A percentile compares a stretch with the other conserved stretches of the same genome.
These are phyloP conservation scores for Nannochloropsis gaditana DNA, from an alignment of 108 stramenopile species.

Conservation along the genomic window DNA sequence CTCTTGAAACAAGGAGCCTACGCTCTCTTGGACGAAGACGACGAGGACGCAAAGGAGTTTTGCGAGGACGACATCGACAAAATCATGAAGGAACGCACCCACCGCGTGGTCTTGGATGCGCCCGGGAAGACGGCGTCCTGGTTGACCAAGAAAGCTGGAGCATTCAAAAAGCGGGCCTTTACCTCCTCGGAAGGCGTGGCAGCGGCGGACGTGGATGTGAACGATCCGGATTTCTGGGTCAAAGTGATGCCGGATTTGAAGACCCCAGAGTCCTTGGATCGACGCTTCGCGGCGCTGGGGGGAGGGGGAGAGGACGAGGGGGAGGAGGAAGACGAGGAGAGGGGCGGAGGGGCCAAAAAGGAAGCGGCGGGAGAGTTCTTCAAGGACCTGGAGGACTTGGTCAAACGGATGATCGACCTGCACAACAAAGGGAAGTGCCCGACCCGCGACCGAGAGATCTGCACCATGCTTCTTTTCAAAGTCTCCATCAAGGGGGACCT, in stretches of 20 bases:
- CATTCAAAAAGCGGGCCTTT: constrained; percentile 46
- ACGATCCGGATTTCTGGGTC: constrained; percentile 57
- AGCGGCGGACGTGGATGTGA: constrained; percentile 50
- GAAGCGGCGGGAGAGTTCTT: constrained; percentile 23
- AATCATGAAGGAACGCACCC: constrained; percentile 53
- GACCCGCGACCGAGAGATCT: constrained; percentile 18
- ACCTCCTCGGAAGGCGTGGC: constrained; percentile 45
- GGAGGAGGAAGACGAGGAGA: not conserved
- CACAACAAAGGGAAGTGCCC: constrained; percentile 30
- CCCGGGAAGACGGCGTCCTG: constrained; percentile 23
- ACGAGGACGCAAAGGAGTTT: constrained; percentile 51
- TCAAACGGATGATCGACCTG: constrained; percentile 24
- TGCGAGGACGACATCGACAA: constrained; percentile 56
- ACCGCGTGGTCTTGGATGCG: not conserved
- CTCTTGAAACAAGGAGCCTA: constrained; percentile 59
- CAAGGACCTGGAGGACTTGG: constrained; percentile 36
- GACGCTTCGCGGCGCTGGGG: constrained; percentile 32
- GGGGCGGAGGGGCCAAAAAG: not conserved
- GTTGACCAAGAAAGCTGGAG: not conserved
- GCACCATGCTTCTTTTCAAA: constrained; percentile 13
- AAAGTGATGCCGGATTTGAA: constrained; percentile 56
- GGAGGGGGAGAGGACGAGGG: not conserved
- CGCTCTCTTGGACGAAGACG: constrained; percentile 55
- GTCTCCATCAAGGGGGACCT: constrained; percentile 22
- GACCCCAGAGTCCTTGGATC: constrained; percentile 50